These are phyloP conservation scores for Scheffersomyces lignosus DNA, from an alignment of 805 yeast species.

Conservation along the genomic window DNA sequence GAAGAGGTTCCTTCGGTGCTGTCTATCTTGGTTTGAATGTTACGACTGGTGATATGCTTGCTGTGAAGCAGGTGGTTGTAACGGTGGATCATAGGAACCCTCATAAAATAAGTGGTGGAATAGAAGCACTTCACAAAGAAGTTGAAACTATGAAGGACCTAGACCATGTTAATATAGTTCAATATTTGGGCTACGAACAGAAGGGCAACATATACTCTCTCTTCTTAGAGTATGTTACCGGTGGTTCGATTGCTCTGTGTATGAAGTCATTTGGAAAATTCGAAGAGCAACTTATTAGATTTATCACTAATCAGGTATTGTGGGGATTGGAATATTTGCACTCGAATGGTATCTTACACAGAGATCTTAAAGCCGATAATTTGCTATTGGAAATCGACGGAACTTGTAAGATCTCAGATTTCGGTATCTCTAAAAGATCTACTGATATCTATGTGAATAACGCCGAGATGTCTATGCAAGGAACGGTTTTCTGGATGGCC, in stretches of 20 bases:
- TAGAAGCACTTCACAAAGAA: constrained; percentile 84
- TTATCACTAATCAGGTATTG: constrained; percentile 75
- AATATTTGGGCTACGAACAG: constrained; percentile 91
- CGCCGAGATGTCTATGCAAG: constrained; percentile 98
- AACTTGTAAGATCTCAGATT: constrained; percentile 91
- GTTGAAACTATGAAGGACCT: constrained; percentile 92
- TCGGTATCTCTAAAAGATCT: constrained; percentile 85
- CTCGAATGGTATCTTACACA: constrained; percentile 80
- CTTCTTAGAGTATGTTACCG: constrained; percentile 94
- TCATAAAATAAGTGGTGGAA: constrained; percentile 34
- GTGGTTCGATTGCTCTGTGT: constrained; percentile 92
- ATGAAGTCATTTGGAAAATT: constrained; percentile 81
- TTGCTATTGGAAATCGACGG: constrained; percentile 87
- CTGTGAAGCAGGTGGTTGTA: constrained; percentile 90
- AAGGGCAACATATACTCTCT: constrained; percentile 73
- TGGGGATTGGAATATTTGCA: constrained; percentile 88
- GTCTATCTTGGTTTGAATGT: constrained; percentile 90
- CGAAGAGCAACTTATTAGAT: constrained; percentile 72
- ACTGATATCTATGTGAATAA: constrained; percentile 82
- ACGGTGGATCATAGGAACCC: constrained; percentile 32
- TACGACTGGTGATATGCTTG: constrained; percentile 98
- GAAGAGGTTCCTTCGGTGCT: constrained; percentile 94
- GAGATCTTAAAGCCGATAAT: constrained; percentile 95
- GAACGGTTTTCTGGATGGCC: constrained; percentile 99
- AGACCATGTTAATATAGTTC: constrained; percentile 93